Percentiles rank a stretch among this genome's conserved stretches.
These are phyloP conservation scores for Dipteronia dyeriana DNA, from an alignment of 345 rosid species.

Conservation along the genomic window DNA sequence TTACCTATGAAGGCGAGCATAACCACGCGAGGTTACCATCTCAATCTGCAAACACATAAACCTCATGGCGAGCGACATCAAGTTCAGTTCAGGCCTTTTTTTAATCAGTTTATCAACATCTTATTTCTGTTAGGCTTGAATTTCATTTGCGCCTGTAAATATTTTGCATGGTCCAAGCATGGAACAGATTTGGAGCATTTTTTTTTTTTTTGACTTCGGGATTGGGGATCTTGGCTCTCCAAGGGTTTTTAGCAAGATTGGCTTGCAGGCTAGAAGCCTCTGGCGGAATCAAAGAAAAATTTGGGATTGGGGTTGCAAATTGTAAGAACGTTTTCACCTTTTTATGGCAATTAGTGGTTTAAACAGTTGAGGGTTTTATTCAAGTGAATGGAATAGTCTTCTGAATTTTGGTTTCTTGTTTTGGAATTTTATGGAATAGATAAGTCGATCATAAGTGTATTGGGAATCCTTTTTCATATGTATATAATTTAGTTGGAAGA, in stretches of 20 bases:
- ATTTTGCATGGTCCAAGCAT: conserved; percentile 43
- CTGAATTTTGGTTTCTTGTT: not conserved
- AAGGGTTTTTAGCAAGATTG: conserved; percentile 15
- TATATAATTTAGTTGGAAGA: not conserved
- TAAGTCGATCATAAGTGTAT: not conserved
- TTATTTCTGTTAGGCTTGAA: conserved; percentile 27
- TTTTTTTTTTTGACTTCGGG: conserved; percentile 18
- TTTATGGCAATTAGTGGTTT: conserved; percentile 26
- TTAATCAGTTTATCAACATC: conserved; percentile 15
- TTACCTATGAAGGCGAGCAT: conserved; percentile 97
- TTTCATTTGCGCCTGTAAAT: conserved; percentile 54
- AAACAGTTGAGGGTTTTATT: conserved; percentile 21
- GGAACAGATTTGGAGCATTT: conserved; percentile 36
- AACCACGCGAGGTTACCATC: conserved; percentile 71
- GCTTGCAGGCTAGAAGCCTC: conserved; percentile 15
- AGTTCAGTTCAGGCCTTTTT: conserved; percentile 22
- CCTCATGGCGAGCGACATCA: conserved; percentile 6
- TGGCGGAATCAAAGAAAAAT: conserved; percentile 25
- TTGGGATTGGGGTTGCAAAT: conserved; percentile 36
- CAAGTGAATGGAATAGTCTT: conserved; percentile 21
- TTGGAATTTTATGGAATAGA: not conserved
- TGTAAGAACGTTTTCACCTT: conserved; percentile 37
- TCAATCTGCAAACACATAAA: conserved; percentile 63
- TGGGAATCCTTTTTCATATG: not conserved
- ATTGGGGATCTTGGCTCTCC: conserved; percentile 23